These are phyloP conservation scores for Spathaspora boniae DNA, from an alignment of 805 yeast genomes.

Conservation along the genomic window DNA sequence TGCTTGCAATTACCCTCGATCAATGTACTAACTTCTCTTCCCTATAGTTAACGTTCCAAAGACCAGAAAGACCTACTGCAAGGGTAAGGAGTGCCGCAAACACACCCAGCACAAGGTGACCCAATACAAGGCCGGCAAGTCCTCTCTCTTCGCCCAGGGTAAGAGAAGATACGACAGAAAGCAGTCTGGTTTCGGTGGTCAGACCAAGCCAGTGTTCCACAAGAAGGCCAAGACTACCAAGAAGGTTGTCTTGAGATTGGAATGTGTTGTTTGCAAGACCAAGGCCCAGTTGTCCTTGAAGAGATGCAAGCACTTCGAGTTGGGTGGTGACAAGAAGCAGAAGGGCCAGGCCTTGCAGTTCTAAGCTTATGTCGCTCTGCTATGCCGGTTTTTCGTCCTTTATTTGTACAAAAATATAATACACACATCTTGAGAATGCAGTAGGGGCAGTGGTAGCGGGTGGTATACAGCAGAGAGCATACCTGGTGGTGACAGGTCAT, in stretches of 20 bases:
- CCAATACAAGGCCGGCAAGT: conserved; percentile 99
- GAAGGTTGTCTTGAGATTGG: conserved; percentile 99
- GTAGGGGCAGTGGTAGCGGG: no score
- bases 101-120: conserved; percentile 99
- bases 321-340: conserved; percentile 99
- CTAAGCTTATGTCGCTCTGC: conserved; percentile 57
- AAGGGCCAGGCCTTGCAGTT: conserved; percentile 99
- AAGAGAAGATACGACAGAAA: conserved; percentile 99
- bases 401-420: conserved; percentile 4
- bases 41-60: conserved; percentile 97
- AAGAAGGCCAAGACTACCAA: conserved; percentile 99
- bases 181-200: conserved; percentile 99
- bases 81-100: conserved; percentile 98
- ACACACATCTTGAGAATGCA: conserved; percentile 7
- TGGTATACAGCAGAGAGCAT: no score
- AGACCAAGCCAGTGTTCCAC: conserved; percentile 99
- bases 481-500: no score
- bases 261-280: conserved; percentile 98
- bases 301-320: conserved; percentile 99
- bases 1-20: no score
- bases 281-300: conserved; percentile 96
- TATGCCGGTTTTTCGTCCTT: neutral
- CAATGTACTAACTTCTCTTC: conserved; percentile 4
- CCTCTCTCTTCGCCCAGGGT: conserved; percentile 99
- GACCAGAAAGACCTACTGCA: conserved; percentile 99